Base-by-base conservation (phyloP, 2,329 filamentous ascomycete species). In the Phyllosticta citrichinensis region DNA sequence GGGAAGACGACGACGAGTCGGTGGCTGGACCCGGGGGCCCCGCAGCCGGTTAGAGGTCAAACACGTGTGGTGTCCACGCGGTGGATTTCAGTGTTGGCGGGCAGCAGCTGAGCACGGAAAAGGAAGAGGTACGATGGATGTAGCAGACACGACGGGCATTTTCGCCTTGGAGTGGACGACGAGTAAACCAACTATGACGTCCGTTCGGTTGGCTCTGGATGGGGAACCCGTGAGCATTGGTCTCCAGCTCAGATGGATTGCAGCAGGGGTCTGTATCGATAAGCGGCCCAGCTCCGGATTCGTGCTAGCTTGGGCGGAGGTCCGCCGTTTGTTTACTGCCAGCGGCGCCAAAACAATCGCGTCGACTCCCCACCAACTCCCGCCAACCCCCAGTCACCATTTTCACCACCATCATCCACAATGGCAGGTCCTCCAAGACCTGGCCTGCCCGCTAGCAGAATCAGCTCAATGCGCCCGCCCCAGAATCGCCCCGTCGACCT, bases 381-480 rank as follows among this genome's bases (percentile, higher is more conserved):
- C 51, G 58, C 25, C 14, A 24, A 52, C 24, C 53, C 35, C 17
- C 52, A 54, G 54, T 56, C 27, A 27, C 14, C 24, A 47, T 22
- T 24, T 24, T n/a, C 50, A 25, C 27, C 20, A 20, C 33, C 55
- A 30, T 8, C 55, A 52, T 19, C 30, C 19, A 70, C 20, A 58
- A 85, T 85, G 83, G 80, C 80, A 71, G 80, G 79, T 71, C 74
- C 80, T 63, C 76, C 79, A 65, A 77, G 82, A 71, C 76, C 80
- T 71, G 73, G 77, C 62, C 73, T 76, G 69, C 78, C 80, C 56
- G 71, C 75, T 64, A 81, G 77, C 70, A 81, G 74, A 60, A 72
- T 76, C 62, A 77, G 80, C 52, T 73, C 76, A 59, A 82, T 83
- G 71, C 77, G 81, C 64, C 81, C 80, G 40, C 80, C 83, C 24